These are phyloP conservation scores for Coprinopsis sp. DNA, from an alignment of 768 basidiomycete genomes.

Conservation along the genomic window DNA sequence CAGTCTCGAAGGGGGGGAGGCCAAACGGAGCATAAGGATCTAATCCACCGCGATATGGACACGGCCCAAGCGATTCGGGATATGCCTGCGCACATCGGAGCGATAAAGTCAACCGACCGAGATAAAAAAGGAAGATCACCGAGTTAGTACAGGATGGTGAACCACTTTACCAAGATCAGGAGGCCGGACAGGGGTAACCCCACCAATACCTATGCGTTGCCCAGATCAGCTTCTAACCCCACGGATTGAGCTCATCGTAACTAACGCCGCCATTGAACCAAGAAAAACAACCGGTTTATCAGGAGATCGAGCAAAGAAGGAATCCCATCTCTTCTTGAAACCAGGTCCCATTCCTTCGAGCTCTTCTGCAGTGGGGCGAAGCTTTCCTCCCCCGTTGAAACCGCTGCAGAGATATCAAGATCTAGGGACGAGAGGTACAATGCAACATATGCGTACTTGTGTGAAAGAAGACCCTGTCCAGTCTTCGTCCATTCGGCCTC, in stretches of 20 bases:
- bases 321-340: slow-evolving; percentile 46
- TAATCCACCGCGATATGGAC: slow-evolving; percentile 43
- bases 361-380: slow-evolving; percentile 48
- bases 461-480: slow-evolving; percentile 46
- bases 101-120: not conserved
- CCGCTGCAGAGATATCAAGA: slow-evolving; percentile 35
- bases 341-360: slow-evolving; percentile 44
- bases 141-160: slow-evolving; percentile 16
- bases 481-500: slow-evolving; percentile 25
- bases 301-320: slow-evolving; percentile 43
- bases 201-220: slow-evolving; percentile 29
- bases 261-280: slow-evolving; percentile 38
- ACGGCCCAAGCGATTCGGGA: slow-evolving; percentile 41
- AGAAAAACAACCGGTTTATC: slow-evolving; percentile 54
- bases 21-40: slow-evolving; percentile 37
- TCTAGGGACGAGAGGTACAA: slow-evolving; percentile 11
- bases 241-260: slow-evolving; percentile 2
- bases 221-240: slow-evolving; percentile 21
- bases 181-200: slow-evolving; percentile 12
- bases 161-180: slow-evolving; percentile 20
- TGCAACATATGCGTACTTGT: slow-evolving; percentile 36
- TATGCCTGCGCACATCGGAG: slow-evolving; percentile 17
- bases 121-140: slow-evolving; percentile 4
- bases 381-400: slow-evolving; percentile 51
- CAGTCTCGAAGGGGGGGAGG: slow-evolving; percentile 46